Evolutionary conservation across 305 asterid genomes (phyloP), one percentile per base, ranked within the genome.

Genomic region (Fraxinus dipetala): DNA sequence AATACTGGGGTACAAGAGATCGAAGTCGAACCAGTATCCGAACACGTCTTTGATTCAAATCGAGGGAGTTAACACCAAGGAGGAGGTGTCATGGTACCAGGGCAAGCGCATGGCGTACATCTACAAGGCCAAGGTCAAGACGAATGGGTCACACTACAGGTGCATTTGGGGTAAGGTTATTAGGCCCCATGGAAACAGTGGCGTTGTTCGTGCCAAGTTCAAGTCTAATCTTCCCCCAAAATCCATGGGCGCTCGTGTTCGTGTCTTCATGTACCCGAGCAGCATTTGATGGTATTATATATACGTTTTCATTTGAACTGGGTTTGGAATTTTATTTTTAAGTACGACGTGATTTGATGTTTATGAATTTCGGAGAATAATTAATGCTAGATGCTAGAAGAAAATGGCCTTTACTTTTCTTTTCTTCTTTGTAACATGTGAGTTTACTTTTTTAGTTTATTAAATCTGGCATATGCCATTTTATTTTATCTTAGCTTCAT

Each of bases 121-220:
- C 77, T 95, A 95, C 91, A 95, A 93, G 89, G 98, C 98, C 40
- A 93, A 95, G 91, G 95, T 92, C 14, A 93, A 95, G 96, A 89
- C 90, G 91, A 81, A 90, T 26, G 97, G 97, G 24, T 89, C 98
- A 2, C 95, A 93, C 79, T 95, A 93, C 72, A 94, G 98, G 31
- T 93, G 98, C 89, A 93, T 95, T 85, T 95, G 97, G 98, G 98
- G 98, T 0, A 95, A 95, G 84, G 94, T 93, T 18, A 81, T 87
- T 5, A 90, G 98, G 76, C 98, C 98, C 8, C 98, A 93, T 18
- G 98, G 98, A 6, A 93, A 93, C 87, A 93, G 95, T 9, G 98
- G 98, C 6, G 92, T 93, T 2, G 95, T 93, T 61, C 90, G 98
- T 13, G 98, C 98, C 10, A 92, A 90, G 85, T 92, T 93, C 92